Percentiles rank a stretch among this genome's conserved stretches.
These are phyloP conservation scores for Ligustrum vulgare DNA, from an alignment of 257 asterid species.

Conservation along the genomic window DNA sequence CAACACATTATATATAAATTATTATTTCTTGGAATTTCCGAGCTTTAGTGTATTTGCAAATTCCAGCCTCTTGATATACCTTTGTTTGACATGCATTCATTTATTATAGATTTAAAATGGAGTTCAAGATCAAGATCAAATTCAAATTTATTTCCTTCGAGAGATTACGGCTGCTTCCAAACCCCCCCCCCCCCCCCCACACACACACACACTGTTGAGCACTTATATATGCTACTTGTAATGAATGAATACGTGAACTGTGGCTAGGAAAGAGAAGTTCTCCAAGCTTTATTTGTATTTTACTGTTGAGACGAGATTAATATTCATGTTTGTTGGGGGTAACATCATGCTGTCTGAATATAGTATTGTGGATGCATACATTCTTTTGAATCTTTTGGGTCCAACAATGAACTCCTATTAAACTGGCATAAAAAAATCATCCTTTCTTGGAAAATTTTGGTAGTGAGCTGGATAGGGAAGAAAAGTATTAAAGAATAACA, in stretches of 20 bases:
- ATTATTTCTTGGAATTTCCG: neutral
- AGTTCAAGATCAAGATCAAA: neutral
- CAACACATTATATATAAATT: no score
- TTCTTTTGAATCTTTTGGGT: neutral
- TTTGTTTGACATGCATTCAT: neutral
- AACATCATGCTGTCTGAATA: neutral
- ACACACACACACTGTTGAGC: neutral
- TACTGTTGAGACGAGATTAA: neutral
- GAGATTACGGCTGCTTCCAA: neutral
- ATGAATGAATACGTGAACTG: neutral
- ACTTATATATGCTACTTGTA: conserved; percentile 3
- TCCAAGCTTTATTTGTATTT: neutral
- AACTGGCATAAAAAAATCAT: no score
- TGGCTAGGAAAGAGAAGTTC: neutral
- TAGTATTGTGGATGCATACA: neutral
- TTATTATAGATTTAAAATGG: neutral
- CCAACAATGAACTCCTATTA: neutral
- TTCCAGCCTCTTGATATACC: neutral
- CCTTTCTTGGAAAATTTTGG: no score
- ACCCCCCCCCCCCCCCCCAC: no score
- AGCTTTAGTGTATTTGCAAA: neutral
- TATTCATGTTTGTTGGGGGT: neutral
- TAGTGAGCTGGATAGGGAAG: no score
- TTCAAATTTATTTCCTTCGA: neutral
- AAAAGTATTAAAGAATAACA: no score